Evolutionary conservation across 2,329 filamentous ascomycete genomes (phyloP), one percentile per base, ranked within the genome.

Genomic region (Arthrinium phaeospermum): DNA sequence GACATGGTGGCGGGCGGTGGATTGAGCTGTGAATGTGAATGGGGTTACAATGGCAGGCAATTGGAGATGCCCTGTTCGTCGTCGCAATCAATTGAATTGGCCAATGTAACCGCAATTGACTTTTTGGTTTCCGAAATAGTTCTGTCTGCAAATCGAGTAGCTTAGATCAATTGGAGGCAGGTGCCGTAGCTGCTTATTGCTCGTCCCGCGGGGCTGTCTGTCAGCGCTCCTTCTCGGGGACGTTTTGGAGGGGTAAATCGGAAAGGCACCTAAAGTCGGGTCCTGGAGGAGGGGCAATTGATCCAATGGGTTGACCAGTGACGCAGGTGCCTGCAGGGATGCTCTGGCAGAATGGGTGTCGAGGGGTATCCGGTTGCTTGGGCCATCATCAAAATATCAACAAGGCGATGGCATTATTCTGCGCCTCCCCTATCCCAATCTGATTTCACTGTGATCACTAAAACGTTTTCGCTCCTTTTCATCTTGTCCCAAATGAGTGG

Each of bases 1-100:
- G 79, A 79, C 79, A 80, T 80, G 71, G 72, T 74, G 75, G 70
- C 30, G 53, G 67, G 68, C 27, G 30, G 7, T n/a, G 3, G 12
- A 27, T 22, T 45, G 49, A 22, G 49, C 30, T 22, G 45, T 10
- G 3, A 12, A 45, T 22, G 45, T 10, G 3, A 12, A n/a, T 41
- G 3, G 16, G 41, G 68, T 37, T 41, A 27, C 53, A 30, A 19
- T 34, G 27, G 8, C 24, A 57, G 30, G 10, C 8, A 34, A 22
- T 12, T n/a, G 53, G 53, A 22, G 53, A 61, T 19, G 27, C 7
- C 22, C 30, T 61, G 22, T 3, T 22, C 12, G 27, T 57, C 19
- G 30, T 37, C 19, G 27, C 13, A 1, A 10, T 49, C 46, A 8
- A n/a, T 41, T 41, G 37, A 37, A 61, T 37, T 37, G 14, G 22